Evolutionary conservation across 2,329 filamentous ascomycete species (phyloP), one percentile per base, ranked within the genome.

Genomic region (Aspergillus sojae): DNA sequence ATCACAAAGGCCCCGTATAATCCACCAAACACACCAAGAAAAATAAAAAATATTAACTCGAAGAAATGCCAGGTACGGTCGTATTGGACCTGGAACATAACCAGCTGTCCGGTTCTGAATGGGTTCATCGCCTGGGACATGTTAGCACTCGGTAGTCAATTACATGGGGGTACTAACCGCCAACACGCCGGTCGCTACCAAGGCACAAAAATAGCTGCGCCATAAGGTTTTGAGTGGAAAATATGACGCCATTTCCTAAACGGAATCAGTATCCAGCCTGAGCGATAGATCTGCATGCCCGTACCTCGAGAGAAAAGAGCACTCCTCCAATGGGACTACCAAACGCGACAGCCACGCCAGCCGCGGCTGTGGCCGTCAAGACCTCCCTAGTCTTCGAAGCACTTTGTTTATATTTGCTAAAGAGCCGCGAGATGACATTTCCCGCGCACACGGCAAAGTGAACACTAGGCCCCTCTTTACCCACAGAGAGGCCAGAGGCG

Each of bases 71-170:
- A 99, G 46, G 91, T 90, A 46, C 94, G 90, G 77, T 98, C 94
- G 75, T 99, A 99, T 71, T 89, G 88, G 72, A 99, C 94, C 72
- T 97, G 94, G 79, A 99, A 99, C 94, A 99, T 98, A 86, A 99
- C 95, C 48, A 99, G 85, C 75, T 99, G 95, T 23, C 95, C 95
- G 0, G 95, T 98, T 58, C 95, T 85, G 80, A 99, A 99, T 26
- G 95, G 95, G 71, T 99, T 99, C 92, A 99, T 96, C 63, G 92
- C 92, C 83, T 86, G 64, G 4, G 30, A 43, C 32, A 23, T 16
- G 57, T 65, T 55, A 62, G 52, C 19, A 52, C 46, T 16, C 41
- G 26, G 5, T 11, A 21, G 36, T 39, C n/a, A 7, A 30, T 23
- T 28, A 12, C 30, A 26, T 26, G 41, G 41, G 19, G 16, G 32